Evolutionary conservation across 345 rosid species (phyloP).

Genomic region (Zanthoxylum bungeanum): DNA sequence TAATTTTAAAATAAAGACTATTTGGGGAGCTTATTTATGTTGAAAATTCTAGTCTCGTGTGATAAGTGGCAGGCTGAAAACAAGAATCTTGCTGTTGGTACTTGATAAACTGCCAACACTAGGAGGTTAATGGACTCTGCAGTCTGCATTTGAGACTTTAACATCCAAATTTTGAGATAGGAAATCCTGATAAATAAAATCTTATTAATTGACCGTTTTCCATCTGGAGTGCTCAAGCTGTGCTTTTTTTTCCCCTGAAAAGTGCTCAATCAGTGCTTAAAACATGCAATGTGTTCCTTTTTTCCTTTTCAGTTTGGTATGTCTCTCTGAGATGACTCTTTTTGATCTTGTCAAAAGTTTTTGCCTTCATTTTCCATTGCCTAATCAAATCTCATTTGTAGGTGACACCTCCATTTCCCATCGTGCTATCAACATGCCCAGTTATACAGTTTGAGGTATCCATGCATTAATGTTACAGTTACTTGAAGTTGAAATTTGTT

Average conservation of each 20-base stretch:
- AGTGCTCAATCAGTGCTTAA: background rate
- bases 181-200: background rate
- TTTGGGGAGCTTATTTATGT: background rate
- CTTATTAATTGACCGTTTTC: constrained; percentile 5
- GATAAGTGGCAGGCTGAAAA: background rate
- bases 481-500: background rate
- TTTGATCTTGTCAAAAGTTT: background rate
- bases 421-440: constrained; percentile 61
- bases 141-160: background rate
- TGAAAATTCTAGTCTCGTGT: background rate
- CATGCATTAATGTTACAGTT: constrained; percentile 1
- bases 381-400: constrained; percentile 38
- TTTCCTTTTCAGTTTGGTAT: background rate
- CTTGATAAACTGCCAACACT: background rate
- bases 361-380: constrained; percentile 3
- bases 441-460: constrained; percentile 72
- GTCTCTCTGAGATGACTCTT: background rate
- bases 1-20: background rate
- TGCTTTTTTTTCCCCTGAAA: too few species aligned
- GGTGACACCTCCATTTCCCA: constrained; percentile 82
- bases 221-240: background rate
- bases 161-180: background rate
- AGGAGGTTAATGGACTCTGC: background rate
- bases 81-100: background rate
- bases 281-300: background rate